phyloP scores from a whole-genome alignment of 768 basidiomycete species.

The Tephrocybe sp. region DNA sequence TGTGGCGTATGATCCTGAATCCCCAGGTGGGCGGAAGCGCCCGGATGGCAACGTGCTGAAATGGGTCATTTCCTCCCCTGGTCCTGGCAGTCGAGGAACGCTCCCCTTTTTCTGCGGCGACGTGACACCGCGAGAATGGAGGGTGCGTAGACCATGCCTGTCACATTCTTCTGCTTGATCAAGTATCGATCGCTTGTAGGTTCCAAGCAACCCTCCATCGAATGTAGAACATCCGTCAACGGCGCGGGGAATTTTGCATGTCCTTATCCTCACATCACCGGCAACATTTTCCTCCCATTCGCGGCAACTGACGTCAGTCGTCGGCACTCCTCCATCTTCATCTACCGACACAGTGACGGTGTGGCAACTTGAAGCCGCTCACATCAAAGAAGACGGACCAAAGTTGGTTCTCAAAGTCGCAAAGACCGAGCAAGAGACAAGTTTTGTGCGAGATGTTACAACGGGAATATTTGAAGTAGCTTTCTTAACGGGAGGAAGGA shows the following conservation, averaged over 20 bases:
- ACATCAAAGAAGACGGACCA: slow-evolving; percentile 12
- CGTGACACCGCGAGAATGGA: slow-evolving; percentile 55
- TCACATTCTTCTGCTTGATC: not conserved
- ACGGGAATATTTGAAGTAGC: slow-evolving; percentile 55
- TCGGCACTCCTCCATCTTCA: slow-evolving; percentile 40
- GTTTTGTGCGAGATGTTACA: slow-evolving; percentile 26
- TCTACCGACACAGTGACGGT: slow-evolving; percentile 22
- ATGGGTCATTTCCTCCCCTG: slow-evolving; percentile 57
- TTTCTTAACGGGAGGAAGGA: slow-evolving; percentile 37
- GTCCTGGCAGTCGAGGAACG: slow-evolving; percentile 24
- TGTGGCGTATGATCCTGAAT: slow-evolving; percentile 44
- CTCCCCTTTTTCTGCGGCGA: slow-evolving; percentile 79
- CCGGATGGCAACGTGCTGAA: slow-evolving; percentile 54
- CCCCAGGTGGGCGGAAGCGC: slow-evolving; percentile 53
- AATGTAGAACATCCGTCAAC: slow-evolving; percentile 52
- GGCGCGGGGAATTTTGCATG: slow-evolving; percentile 47
- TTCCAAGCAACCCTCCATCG: slow-evolving; percentile 45
- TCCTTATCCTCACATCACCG: slow-evolving; percentile 41
- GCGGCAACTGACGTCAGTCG: slow-evolving; percentile 45
- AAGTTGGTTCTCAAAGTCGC: slow-evolving; percentile 38
- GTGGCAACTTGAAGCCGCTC: slow-evolving; percentile 46
- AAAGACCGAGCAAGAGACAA: slow-evolving; percentile 31
- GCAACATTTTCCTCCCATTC: slow-evolving; percentile 29
- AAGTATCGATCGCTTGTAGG: slow-evolving; percentile 30
- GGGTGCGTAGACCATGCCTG: slow-evolving; percentile 41